Conservation (phyloP, 495 filamentous ascomycete species). For the Penicillium daleae region DNA sequence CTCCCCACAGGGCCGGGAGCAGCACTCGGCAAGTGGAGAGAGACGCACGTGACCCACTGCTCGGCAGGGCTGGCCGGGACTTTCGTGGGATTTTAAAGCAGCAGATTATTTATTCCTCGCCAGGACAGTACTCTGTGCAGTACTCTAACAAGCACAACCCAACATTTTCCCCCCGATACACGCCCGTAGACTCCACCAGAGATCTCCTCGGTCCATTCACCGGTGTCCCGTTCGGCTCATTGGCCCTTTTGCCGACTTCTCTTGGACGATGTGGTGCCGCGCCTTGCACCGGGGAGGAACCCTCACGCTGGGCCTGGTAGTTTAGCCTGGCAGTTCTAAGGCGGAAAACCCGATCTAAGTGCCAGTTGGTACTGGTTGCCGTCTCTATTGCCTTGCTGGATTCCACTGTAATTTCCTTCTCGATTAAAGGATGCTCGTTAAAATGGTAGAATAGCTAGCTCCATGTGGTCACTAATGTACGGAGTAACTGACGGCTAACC, state of each 20-base stretch:
- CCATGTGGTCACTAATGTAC: not conserved
- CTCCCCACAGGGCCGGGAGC: constrained; percentile 26
- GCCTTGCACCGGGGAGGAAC: constrained; percentile 12
- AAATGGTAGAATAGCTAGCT: not conserved
- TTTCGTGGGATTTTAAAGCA: constrained; percentile 9
- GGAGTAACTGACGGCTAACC: not conserved
- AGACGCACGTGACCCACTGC: constrained; percentile 27
- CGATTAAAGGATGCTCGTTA: not conserved
- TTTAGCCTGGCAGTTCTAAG: constrained; percentile 24
- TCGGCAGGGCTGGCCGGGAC: constrained; percentile 40
- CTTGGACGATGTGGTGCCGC: constrained; percentile 5
- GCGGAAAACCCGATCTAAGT: constrained; percentile 17
- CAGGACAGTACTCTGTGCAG: too few relatives aligned
- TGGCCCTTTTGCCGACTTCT: constrained; percentile 11
- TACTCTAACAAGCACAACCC: too few relatives aligned
- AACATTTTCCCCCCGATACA: not conserved
- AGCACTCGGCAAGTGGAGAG: constrained; percentile 41
- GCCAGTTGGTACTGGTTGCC: constrained; percentile 5
- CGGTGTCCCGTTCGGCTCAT: constrained; percentile 4
- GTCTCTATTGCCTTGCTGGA: not conserved
- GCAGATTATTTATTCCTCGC: not conserved
- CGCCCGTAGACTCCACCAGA: not conserved
- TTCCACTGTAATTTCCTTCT: not conserved
- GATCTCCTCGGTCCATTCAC: not conserved
- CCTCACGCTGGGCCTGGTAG: constrained; percentile 16